Evolutionary conservation across 2,329 filamentous ascomycete species (phyloP).

Genomic region (Aspergillus glaucus): DNA sequence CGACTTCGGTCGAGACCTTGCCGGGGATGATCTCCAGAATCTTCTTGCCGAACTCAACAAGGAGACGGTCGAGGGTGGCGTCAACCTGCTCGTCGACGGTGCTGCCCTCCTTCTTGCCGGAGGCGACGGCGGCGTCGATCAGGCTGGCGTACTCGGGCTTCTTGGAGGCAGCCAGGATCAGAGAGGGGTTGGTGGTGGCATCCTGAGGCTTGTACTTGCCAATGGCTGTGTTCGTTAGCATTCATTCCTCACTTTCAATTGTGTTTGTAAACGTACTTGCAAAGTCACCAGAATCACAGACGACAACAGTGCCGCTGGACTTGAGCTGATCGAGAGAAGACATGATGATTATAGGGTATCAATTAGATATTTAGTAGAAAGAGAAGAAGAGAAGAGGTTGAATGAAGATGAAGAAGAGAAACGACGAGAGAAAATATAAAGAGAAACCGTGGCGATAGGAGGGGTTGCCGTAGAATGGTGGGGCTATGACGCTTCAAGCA

Average conservation of each 20-base stretch:
- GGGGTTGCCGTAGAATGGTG: constrained; percentile 13
- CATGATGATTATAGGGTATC: constrained; percentile 49
- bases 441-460: constrained; percentile 11
- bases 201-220: constrained; percentile 99
- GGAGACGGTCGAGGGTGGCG: constrained; percentile 80
- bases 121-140: constrained; percentile 76
- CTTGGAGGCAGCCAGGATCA: constrained; percentile 97
- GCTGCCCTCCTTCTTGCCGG: constrained; percentile 70
- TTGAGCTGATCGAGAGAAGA: constrained; percentile 95
- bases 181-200: constrained; percentile 98
- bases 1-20: constrained; percentile 98
- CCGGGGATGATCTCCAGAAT: constrained; percentile 95
- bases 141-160: constrained; percentile 92
- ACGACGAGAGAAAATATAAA: constrained; percentile 18
- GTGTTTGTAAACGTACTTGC: constrained; percentile 54
- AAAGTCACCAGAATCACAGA: constrained; percentile 94
- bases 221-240: constrained; percentile 59
- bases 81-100: constrained; percentile 78
- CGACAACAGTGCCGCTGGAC: constrained; percentile 90
- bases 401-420: constrained; percentile 13
- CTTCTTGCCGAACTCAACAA: constrained; percentile 97
- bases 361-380: too few relatives aligned
- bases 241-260: constrained; percentile 5
- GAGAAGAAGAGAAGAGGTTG: neutral
- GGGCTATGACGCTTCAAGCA: constrained; percentile 17